phyloP scores from a whole-genome alignment of 768 basidiomycete species.

The Rhodotorula kratochvilovae region DNA sequence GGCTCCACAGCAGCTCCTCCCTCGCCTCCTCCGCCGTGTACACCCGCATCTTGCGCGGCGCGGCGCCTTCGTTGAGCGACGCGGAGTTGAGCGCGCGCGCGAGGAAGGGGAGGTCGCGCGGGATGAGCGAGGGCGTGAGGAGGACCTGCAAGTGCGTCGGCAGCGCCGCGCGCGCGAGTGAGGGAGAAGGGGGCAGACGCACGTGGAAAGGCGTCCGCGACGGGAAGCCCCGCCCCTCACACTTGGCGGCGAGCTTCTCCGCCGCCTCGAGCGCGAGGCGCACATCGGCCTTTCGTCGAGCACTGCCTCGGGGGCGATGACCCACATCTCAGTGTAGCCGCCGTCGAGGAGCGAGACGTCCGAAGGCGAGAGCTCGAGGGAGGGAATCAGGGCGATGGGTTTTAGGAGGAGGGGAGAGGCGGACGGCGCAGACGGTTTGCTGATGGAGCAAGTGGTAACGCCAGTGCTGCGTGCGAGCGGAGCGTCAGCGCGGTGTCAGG shows the following conservation, averaged over 20 bases:
- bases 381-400: background rate
- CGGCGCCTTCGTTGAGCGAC: constrained; percentile 5
- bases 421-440: background rate
- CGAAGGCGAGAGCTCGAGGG: background rate
- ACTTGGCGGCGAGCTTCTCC: background rate
- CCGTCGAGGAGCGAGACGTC: constrained; percentile 27
- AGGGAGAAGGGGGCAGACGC: background rate
- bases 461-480: constrained; percentile 2
- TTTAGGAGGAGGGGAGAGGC: background rate
- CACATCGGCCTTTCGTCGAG: background rate
- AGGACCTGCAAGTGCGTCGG: constrained; percentile 9
- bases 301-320: constrained; percentile 1
- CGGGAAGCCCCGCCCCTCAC: constrained; percentile 19
- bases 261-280: constrained; percentile 17
- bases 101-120: constrained; percentile 25
- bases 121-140: constrained; percentile 22
- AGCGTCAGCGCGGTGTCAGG: background rate
- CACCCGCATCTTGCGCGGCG: constrained; percentile 12
- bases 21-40: constrained; percentile 23
- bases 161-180: background rate
- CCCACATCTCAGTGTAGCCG: constrained; percentile 17
- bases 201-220: constrained; percentile 24
- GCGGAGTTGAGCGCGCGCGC: constrained; percentile 23
- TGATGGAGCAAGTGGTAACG: constrained; percentile 10
- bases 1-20: constrained; percentile 4